Conservation (phyloP, 306 rosid genomes). For the Fagus sylvatica region DNA sequence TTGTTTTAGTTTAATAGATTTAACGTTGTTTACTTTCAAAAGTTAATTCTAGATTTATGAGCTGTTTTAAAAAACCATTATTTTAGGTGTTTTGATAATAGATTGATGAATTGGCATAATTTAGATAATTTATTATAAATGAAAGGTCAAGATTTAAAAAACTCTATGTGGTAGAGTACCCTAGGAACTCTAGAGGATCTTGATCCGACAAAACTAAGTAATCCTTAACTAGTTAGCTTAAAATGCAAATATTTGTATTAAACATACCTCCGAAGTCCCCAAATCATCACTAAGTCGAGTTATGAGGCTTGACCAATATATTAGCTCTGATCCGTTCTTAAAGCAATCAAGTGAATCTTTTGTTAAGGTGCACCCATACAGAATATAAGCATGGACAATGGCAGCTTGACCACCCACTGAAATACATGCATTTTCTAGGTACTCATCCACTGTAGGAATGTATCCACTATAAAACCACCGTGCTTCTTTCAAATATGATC, state of each 20-base stretch:
- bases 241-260: neutral
- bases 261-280: conserved; percentile 34
- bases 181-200: too few species aligned
- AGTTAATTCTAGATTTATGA: too few species aligned
- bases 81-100: too few species aligned
- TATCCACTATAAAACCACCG: conserved; percentile 24
- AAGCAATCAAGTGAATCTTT: conserved; percentile 13
- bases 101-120: too few species aligned
- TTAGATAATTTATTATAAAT: too few species aligned
- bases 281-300: conserved; percentile 36
- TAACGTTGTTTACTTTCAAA: too few species aligned
- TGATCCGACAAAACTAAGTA: too few species aligned
- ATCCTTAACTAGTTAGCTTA: too few species aligned
- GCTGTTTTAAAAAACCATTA: too few species aligned
- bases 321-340: conserved; percentile 5
- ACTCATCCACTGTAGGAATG: conserved; percentile 24
- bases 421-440: conserved; percentile 29
- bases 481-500: conserved; percentile 31
- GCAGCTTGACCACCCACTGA: conserved; percentile 34
- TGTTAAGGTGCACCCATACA: conserved; percentile 6
- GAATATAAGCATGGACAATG: conserved; percentile 23
- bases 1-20: too few species aligned
- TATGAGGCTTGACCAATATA: conserved; percentile 27
- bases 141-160: too few species aligned
- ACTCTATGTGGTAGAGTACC: too few species aligned